A percentile compares a stretch with the other conserved stretches of the same genome.
phyloP scores from a whole-genome alignment of 2,329 filamentous ascomycete genomes.

The Aspergillus brunneoviolaceus region DNA sequence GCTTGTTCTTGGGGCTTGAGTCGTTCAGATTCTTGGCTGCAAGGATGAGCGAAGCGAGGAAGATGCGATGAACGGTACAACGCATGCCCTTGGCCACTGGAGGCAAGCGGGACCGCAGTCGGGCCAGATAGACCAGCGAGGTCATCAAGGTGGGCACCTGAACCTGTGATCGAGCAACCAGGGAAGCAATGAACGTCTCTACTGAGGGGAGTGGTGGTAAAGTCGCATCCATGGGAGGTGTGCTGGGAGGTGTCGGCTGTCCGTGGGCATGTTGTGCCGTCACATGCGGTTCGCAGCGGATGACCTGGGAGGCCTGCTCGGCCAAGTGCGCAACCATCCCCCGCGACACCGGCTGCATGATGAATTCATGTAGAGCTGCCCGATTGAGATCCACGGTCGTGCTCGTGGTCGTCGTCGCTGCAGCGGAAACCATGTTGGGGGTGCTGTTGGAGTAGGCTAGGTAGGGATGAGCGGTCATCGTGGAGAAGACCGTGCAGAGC shows the following conservation, averaged over 20 bases:
- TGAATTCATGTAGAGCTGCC: conserved; percentile 49
- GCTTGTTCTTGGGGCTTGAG: conserved; percentile 99
- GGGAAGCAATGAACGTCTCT: conserved; percentile 85
- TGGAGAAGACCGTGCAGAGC: not conserved
- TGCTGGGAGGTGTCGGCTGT: conserved; percentile 60
- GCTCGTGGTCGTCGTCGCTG: conserved; percentile 7
- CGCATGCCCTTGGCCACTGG: conserved; percentile 93
- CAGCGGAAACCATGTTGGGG: not conserved
- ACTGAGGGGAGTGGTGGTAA: conserved; percentile 67
- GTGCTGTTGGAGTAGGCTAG: conserved; percentile 2
- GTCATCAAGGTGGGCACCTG: conserved; percentile 98
- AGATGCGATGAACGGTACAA: conserved; percentile 97
- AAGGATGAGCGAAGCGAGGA: conserved; percentile 66
- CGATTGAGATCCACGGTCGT: conserved; percentile 35
- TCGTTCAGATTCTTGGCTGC: conserved; percentile 98
- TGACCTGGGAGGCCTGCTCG: conserved; percentile 48
- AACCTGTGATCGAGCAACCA: conserved; percentile 90
- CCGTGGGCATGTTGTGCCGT: conserved; percentile 42
- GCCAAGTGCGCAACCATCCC: conserved; percentile 51
- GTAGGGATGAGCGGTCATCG: conserved; percentile 2
- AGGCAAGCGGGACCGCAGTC: conserved; percentile 80
- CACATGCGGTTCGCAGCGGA: conserved; percentile 54
- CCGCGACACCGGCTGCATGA: conserved; percentile 47
- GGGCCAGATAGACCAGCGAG: conserved; percentile 86
- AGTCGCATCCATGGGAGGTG: conserved; percentile 53